Base-by-base conservation (phyloP, 2,329 filamentous ascomycete species). In the Fusarium aywerte region DNA sequence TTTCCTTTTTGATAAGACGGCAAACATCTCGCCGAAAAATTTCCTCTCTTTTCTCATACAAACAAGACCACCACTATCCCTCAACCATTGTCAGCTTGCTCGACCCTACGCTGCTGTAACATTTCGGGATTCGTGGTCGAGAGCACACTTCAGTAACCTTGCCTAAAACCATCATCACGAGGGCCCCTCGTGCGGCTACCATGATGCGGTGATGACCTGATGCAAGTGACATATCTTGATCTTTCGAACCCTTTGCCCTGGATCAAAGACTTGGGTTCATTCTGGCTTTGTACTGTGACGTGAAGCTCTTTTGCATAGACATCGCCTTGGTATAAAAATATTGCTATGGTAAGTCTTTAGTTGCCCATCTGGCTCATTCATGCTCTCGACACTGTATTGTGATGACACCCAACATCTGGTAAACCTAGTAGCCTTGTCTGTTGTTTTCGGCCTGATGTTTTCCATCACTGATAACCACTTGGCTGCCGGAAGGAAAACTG, bases 161-260 rank as follows among this genome's bases (percentile, higher is more conserved):
- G 84, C 81, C 81, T 84, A 89, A 89, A 88, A 89, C 86, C 86
- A 88, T 89, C 80, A 83, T 87, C 85, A 87, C 84, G 86, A 89
- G 86, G 85, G 86, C 85, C 86, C 84, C 84, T 83, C 78, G 84
- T 76, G 84, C 79, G 85, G 85, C 84, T 82, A 75, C 85, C 86
- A 88, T 87, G 86, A 88, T 86, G 82, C 84, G 86, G 73, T 87
- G 86, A 88, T 88, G 85, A 89, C 86, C 86, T 88, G 83, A 87
- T 82, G 82, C 85, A 87, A 87, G 82, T 81, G 81, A 88, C 85
- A 87, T 83, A 31, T 67, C 63, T 47, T 67, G 33, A 39, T 25
- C 57, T 43, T 45, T 48, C 40, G 43, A 42, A 21, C 12, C 29
- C 54, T 56, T 58, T 48, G 38, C 53, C 25, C 36, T n/a, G n/a